Base-by-base conservation (phyloP, 2,329 filamentous ascomycete genomes). In the Arthrinium puccinioides region DNA sequence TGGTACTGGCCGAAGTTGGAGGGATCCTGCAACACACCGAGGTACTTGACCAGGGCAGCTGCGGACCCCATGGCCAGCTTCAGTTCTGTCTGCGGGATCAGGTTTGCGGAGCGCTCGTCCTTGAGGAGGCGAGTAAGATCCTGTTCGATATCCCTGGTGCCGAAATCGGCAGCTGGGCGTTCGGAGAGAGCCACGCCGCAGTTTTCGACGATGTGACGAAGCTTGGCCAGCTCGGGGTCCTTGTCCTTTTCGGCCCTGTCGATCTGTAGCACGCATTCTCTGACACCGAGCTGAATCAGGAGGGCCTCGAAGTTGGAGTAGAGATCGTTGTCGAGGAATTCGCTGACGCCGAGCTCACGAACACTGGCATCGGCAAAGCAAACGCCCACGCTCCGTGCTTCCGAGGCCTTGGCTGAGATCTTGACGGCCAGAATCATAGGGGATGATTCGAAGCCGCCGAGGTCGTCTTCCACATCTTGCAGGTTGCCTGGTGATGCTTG, bases 301-400 rank as follows among this genome's bases (percentile, higher is more conserved):
- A 98, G 72, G 4, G 89, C 88, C 64, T 98, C 92, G 48, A 98
- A 94, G 59, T 98, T 98, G 36, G 90, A 97, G 66, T 94, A 98
- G 9, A 96, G 72, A 56, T 98, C 92, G 55, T 97, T 98, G 69
- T 98, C 92, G n/a, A 95, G 76, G 48, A 98, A 98, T 57, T 98
- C 94, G 68, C 87, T 95, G 37, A 98, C 88, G 8, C 92, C 92
- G 3, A 98, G 74, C 66, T 98, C 92, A 36, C 92, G 76, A 19
- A 97, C 90, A 48, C 87, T 96, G 1, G 94, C 92, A 67, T 98
- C 92, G 7, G 92, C 94, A 56, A 98, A 98, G 63, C 92, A 97
- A 5, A 98, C 90, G 8, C 92, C 92, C 1, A 98, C 84, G 46
- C 76, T 86, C 31, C 92, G 76, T 6, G 84, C 86, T 58, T 97